Percentiles rank a stretch among this genome's conserved stretches.
phyloP scores from a whole-genome alignment of 176 grass and related monocot genomes.

The Tillandsia fasciculata region DNA sequence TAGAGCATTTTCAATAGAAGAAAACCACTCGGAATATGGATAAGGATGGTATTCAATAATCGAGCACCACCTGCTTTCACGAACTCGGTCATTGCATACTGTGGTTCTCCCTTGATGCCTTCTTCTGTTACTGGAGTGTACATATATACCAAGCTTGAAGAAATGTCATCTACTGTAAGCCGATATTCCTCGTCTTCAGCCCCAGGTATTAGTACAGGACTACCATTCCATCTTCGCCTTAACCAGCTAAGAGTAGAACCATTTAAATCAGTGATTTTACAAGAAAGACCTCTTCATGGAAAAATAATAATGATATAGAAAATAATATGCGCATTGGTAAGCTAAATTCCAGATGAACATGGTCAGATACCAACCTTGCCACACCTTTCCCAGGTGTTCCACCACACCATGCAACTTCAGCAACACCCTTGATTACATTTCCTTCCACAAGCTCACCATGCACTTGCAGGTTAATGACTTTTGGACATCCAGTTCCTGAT shows the following conservation, averaged over 20 bases:
- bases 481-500: conserved; percentile 86
- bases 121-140: conserved; percentile 82
- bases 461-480: conserved; percentile 65
- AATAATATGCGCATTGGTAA: conserved; percentile 3
- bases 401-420: conserved; percentile 96
- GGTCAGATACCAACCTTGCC: conserved; percentile 49
- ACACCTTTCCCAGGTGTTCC: conserved; percentile 71
- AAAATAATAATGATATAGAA: background rate
- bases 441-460: conserved; percentile 87
- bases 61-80: conserved; percentile 67
- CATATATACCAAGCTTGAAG: conserved; percentile 85
- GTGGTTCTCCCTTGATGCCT: conserved; percentile 69
- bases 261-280: conserved; percentile 15
- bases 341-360: background rate
- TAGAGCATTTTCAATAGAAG: background rate
- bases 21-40: background rate
- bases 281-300: background rate
- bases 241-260: conserved; percentile 55
- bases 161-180: conserved; percentile 65
- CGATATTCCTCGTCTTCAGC: conserved; percentile 76
- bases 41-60: too few relatives aligned
- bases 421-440: conserved; percentile 64
- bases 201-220: conserved; percentile 53
- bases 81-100: conserved; percentile 73
- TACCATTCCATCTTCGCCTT: conserved; percentile 62